Evolutionary conservation across 192 early-diverging fungal species (phyloP).

Genomic region (Backusella westeae): DNA sequence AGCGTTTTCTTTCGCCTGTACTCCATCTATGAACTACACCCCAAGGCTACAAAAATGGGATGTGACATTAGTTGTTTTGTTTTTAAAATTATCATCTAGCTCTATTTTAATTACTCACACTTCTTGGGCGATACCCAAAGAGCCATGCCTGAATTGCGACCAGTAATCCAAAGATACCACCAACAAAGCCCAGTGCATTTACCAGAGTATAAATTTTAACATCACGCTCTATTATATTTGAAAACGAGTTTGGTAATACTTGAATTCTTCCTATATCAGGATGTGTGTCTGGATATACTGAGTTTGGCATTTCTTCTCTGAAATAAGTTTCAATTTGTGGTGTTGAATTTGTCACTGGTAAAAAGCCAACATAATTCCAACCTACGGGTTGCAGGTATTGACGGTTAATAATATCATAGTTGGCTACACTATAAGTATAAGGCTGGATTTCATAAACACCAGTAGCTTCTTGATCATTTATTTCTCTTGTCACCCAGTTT

Average conservation of each 20-base stretch:
- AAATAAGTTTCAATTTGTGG: constrained; percentile 22
- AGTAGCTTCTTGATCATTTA: constrained; percentile 5
- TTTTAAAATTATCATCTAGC: too few relatives aligned
- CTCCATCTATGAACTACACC: constrained; percentile 36
- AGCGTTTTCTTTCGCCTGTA: constrained; percentile 26
- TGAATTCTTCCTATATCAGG: constrained; percentile 14
- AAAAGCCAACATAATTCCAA: constrained; percentile 35
- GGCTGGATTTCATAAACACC: constrained; percentile 26
- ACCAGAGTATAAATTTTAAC: constrained; percentile 23
- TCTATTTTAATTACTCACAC: too few relatives aligned
- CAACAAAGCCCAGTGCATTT: constrained; percentile 30
- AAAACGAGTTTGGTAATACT: constrained; percentile 14
- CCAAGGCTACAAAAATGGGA: constrained; percentile 17
- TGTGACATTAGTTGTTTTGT: too few relatives aligned
- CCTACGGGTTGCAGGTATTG: constrained; percentile 20
- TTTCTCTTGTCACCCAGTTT: constrained; percentile 19
- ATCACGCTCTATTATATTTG: constrained; percentile 9
- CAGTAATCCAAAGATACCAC: constrained; percentile 27
- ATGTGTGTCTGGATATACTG: neutral
- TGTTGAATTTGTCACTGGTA: constrained; percentile 25
- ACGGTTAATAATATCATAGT: constrained; percentile 23
- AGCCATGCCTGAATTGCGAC: constrained; percentile 31
- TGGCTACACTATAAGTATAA: constrained; percentile 11
- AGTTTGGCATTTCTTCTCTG: constrained; percentile 12
- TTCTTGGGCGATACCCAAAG: constrained; percentile 29